A percentile compares a stretch with the other conserved stretches of the same genome.
phyloP scores from a whole-genome alignment of 371 early-diverging fungal species.

The Mortierella sp. region DNA sequence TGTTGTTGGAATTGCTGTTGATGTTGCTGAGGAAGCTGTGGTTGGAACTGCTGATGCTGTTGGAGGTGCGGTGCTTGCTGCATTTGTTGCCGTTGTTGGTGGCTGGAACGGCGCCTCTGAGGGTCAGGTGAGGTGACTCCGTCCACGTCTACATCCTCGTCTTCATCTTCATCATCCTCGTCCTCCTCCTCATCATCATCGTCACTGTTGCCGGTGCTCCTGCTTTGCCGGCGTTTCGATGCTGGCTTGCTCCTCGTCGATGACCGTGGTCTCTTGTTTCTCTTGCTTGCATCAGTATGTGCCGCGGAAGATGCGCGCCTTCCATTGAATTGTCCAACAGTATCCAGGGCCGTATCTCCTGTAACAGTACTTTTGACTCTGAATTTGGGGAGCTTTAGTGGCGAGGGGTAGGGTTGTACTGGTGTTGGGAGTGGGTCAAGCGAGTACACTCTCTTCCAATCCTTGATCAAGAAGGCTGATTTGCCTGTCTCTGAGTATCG shows the following conservation, averaged over 20 bases:
- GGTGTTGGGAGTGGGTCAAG: constrained; percentile 42
- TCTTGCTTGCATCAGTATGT: constrained; percentile 24
- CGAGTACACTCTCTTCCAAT: constrained; percentile 54
- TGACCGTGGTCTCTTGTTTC: constrained; percentile 27
- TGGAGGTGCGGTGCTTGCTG: constrained; percentile 20
- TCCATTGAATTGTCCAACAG: constrained; percentile 40
- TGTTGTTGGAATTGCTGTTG: constrained; percentile 15
- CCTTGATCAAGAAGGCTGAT: constrained; percentile 55
- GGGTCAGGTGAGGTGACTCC: constrained; percentile 42
- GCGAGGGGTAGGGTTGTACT: constrained; percentile 41
- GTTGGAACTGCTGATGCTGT: constrained; percentile 26
- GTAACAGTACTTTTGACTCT: constrained; percentile 37
- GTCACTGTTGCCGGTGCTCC: constrained; percentile 18
- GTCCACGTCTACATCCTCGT: constrained; percentile 50
- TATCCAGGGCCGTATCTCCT: constrained; percentile 14
- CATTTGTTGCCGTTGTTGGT: constrained; percentile 25
- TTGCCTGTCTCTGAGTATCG: constrained; percentile 56
- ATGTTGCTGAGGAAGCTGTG: constrained; percentile 15
- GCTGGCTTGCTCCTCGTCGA: constrained; percentile 24
- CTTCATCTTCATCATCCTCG: constrained; percentile 40
- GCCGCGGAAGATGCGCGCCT: constrained; percentile 29
- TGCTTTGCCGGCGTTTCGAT: constrained; percentile 31
- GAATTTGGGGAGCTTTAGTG: constrained; percentile 44
- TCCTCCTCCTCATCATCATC: constrained; percentile 40
- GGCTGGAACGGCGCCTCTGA: constrained; percentile 44